Conservation (phyloP, 768 basidiomycete species). For the Hygrocybe punicea region DNA sequence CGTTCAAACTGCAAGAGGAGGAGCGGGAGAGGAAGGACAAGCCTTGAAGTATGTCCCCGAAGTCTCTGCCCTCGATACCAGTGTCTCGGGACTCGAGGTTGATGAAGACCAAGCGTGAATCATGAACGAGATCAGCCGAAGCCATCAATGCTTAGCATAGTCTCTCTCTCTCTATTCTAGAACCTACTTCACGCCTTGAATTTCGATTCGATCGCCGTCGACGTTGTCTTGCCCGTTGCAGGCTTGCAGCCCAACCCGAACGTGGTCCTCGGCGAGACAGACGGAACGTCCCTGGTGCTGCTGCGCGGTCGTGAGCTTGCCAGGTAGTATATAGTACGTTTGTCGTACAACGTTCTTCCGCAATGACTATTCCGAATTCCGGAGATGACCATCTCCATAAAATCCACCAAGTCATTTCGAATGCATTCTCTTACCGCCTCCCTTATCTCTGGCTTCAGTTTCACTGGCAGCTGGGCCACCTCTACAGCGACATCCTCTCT, state of each 20-base stretch:
- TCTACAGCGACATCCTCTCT: too few species aligned
- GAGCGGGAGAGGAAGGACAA: constrained; percentile 99
- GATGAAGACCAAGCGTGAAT: constrained; percentile 90
- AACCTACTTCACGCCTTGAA: constrained; percentile 87
- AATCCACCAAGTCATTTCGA: too few species aligned
- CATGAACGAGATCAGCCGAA: constrained; percentile 9
- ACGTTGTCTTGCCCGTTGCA: constrained; percentile 60
- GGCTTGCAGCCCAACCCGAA: constrained; percentile 62
- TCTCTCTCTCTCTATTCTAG: constrained; percentile 35
- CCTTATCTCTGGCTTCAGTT: too few species aligned
- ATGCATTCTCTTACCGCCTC: too few species aligned
- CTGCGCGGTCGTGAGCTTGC: constrained; percentile 9
- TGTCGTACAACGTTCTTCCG: too few species aligned
- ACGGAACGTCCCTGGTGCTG: constrained; percentile 80
- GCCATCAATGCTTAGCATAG: too few species aligned
- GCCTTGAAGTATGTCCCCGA: constrained; percentile 99
- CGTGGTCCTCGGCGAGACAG: constrained; percentile 72
- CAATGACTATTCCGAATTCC: too few species aligned
- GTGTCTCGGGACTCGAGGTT: constrained; percentile 71
- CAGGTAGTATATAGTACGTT: too few species aligned
- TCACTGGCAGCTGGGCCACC: too few species aligned
- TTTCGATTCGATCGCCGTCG: constrained; percentile 88
- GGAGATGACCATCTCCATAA: too few species aligned
- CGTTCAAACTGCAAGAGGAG: constrained; percentile 99
- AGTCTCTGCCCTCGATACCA: constrained; percentile 89